A percentile compares a stretch with the other conserved stretches of the same genome.
These are phyloP conservation scores for Chlamydomonas sphaeroides DNA, from an alignment of 139 green algal genomes.

Conservation along the genomic window DNA sequence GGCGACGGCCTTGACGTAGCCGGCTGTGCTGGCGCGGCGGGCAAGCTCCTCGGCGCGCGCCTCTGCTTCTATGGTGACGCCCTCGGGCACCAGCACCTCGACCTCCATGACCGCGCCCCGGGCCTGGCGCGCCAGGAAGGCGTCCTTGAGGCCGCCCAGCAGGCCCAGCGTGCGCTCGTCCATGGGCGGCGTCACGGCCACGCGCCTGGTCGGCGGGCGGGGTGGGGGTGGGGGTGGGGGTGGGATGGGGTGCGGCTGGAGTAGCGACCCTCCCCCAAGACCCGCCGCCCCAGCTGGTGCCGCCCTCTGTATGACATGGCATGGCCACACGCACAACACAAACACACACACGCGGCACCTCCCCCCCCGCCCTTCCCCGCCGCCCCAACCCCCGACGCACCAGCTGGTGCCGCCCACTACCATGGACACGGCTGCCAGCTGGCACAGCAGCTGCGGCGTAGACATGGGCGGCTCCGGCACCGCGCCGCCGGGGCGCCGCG, in stretches of 20 bases:
- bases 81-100: slow-evolving; percentile 18
- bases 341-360: no score
- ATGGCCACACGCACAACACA: no score
- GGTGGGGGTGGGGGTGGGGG: background rate
- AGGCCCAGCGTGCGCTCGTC: slow-evolving; percentile 2
- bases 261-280: no score
- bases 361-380: no score
- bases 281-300: no score
- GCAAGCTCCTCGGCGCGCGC: no score
- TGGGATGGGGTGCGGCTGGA: background rate
- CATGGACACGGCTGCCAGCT: slow-evolving; percentile 22
- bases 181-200: slow-evolving; percentile 29
- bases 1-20: no score
- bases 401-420: slow-evolving; percentile 17
- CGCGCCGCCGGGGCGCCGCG: no score
- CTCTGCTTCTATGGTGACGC: no score
- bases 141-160: slow-evolving; percentile 3
- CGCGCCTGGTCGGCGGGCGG: background rate
- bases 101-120: slow-evolving; percentile 29
- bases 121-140: slow-evolving; percentile 16
- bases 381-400: no score
- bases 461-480: background rate
- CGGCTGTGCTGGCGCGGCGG: no score
- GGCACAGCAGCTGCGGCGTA: slow-evolving; percentile 17
- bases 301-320: no score